phyloP scores from a whole-genome alignment of 140 eudicot species.

The Eryngium alpinum region DNA sequence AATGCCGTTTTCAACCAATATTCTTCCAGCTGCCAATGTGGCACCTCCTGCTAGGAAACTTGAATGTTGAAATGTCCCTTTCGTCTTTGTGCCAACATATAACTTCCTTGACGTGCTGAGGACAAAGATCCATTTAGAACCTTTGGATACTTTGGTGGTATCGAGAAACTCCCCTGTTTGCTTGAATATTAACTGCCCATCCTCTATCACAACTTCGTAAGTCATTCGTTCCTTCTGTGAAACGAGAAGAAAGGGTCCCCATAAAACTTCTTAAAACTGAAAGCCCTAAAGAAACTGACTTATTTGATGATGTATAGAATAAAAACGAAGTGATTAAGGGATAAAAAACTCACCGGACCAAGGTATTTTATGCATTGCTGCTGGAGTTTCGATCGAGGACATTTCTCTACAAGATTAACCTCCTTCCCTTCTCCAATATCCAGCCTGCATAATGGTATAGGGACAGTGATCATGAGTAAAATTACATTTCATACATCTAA shows the following conservation, averaged over 20 bases:
- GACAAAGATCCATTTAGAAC: conserved; percentile 91
- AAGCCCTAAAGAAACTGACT: neutral
- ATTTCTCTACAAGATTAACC: conserved; percentile 66
- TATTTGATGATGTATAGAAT: neutral
- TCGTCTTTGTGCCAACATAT: conserved; percentile 76
- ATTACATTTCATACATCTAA: neutral
- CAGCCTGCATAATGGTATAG: conserved; percentile 45
- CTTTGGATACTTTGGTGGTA: conserved; percentile 47
- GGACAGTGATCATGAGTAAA: conserved; percentile 6
- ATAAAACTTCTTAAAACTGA: neutral
- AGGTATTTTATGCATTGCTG: conserved; percentile 98
- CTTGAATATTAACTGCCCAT: conserved; percentile 62
- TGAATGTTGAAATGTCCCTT: conserved; percentile 94
- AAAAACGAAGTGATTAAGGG: neutral
- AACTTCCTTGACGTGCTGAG: conserved; percentile 74
- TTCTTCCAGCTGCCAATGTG: conserved; percentile 88
- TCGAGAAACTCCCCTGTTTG: conserved; percentile 52
- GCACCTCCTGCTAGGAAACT: conserved; percentile 98
- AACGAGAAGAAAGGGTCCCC: conserved; percentile 3
- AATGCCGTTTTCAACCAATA: conserved; percentile 69
- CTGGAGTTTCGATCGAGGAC: conserved; percentile 80
- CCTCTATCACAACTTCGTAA: conserved; percentile 65
- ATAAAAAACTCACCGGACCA: conserved; percentile 63
- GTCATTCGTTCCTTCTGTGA: conserved; percentile 76
- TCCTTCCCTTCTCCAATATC: conserved; percentile 98